These are phyloP conservation scores for Eucalyptus erythrocorys DNA, from an alignment of 345 rosid genomes.

Conservation along the genomic window DNA sequence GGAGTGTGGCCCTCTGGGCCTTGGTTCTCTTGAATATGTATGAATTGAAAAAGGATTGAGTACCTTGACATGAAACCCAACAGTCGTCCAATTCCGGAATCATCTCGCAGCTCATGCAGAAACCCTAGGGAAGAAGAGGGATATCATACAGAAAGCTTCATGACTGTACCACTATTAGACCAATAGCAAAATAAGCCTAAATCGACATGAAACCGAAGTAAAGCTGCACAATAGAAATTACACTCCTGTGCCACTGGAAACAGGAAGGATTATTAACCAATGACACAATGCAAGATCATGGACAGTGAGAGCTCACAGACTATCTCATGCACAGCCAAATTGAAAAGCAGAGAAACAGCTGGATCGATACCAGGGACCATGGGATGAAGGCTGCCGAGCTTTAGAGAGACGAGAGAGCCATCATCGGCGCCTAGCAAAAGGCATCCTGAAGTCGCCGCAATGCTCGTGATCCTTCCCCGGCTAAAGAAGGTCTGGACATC, in stretches of 20 bases:
- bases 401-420: conserved; percentile 60
- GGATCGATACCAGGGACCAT: conserved; percentile 40
- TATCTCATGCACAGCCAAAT: neutral
- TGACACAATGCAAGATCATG: neutral
- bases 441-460: conserved; percentile 43
- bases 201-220: neutral
- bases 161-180: neutral
- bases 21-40: neutral
- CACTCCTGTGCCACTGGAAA: neutral
- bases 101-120: conserved; percentile 62
- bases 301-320: neutral
- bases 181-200: neutral
- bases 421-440: conserved; percentile 54
- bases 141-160: neutral
- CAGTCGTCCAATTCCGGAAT: conserved; percentile 59
- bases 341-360: neutral
- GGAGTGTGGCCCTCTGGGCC: neutral
- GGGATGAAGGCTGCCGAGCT: conserved; percentile 29
- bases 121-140: conserved; percentile 28
- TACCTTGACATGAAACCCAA: conserved; percentile 92
- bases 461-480: conserved; percentile 27
- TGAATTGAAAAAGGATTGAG: neutral
- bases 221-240: neutral
- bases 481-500: conserved; percentile 26
- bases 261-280: neutral